phyloP scores from a whole-genome alignment of 1,284 basidiomycete species.

The Phaffia rhodozyma region DNA sequence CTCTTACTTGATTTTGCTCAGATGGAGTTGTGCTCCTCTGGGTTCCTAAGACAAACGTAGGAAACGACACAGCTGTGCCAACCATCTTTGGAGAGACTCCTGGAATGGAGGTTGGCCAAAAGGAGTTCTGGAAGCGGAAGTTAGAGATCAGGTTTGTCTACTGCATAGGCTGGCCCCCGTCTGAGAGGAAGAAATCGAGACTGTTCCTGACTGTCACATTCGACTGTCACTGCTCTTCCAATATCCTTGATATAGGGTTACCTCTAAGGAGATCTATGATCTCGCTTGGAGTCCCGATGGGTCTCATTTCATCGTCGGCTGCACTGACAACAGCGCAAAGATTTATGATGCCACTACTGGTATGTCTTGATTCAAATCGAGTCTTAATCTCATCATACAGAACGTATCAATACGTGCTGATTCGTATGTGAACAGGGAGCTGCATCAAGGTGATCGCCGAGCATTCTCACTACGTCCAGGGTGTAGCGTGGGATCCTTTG shows the following conservation, averaged over 20 bases:
- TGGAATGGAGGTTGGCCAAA: conserved; percentile 72
- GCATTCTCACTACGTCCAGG: conserved; percentile 88
- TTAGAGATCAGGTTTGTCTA: conserved; percentile 63
- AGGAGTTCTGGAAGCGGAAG: conserved; percentile 89
- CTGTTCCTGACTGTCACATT: not conserved
- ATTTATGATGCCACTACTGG: conserved; percentile 70
- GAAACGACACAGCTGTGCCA: conserved; percentile 31
- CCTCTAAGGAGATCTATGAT: conserved; percentile 91
- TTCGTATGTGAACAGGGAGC: conserved; percentile 46
- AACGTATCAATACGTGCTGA: conserved; percentile 26
- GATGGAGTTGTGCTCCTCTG: conserved; percentile 97
- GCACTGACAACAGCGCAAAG: conserved; percentile 88
- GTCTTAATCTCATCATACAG: conserved; percentile 7
- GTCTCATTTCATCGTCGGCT: conserved; percentile 84
- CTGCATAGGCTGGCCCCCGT: not conserved
- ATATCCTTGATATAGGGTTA: conserved; percentile 33
- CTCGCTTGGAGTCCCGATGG: conserved; percentile 94
- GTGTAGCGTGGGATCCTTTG: conserved; percentile 90
- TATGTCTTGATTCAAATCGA: conserved; percentile 28
- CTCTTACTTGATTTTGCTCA: conserved; percentile 29
- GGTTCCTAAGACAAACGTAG: conserved; percentile 57
- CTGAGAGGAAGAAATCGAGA: not conserved
- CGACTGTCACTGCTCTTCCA: not conserved
- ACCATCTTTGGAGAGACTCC: conserved; percentile 64
- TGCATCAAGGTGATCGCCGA: conserved; percentile 74